Conservation (phyloP, 495 filamentous ascomycete genomes). For the Monascus purpureus region DNA sequence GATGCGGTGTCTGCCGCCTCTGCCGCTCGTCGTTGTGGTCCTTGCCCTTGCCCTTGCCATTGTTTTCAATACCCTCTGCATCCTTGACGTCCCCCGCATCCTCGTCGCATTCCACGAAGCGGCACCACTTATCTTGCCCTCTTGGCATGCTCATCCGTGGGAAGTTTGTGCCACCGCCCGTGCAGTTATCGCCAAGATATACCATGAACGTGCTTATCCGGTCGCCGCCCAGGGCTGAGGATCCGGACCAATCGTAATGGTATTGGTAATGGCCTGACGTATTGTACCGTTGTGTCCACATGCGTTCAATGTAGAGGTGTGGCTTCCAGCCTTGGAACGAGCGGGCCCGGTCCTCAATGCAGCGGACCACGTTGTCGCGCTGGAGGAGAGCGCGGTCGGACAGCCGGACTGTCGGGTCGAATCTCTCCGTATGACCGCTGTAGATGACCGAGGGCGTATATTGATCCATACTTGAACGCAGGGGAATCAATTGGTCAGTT, state of each 20-base stretch:
- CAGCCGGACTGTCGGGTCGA: constrained; percentile 35
- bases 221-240: constrained; percentile 25
- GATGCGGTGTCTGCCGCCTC: no score
- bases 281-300: constrained; percentile 48
- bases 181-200: constrained; percentile 42
- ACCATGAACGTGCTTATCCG: constrained; percentile 48
- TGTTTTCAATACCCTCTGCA: constrained; percentile 1
- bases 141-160: constrained; percentile 31
- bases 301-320: constrained; percentile 44
- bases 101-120: constrained; percentile 44
- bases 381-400: constrained; percentile 45
- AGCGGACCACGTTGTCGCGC: constrained; percentile 46
- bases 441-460: constrained; percentile 42
- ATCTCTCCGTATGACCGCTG: constrained; percentile 26
- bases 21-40: not conserved
- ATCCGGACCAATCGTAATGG: constrained; percentile 45
- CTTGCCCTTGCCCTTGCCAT: not conserved
- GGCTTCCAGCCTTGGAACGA: constrained; percentile 56
- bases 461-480: constrained; percentile 24
- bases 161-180: constrained; percentile 50
- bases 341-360: constrained; percentile 54
- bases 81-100: constrained; percentile 14
- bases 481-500: not conserved
- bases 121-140: constrained; percentile 36
- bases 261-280: constrained; percentile 41